phyloP scores from a whole-genome alignment of 169 alveolate species.

The Blepharisma undulans region DNA sequence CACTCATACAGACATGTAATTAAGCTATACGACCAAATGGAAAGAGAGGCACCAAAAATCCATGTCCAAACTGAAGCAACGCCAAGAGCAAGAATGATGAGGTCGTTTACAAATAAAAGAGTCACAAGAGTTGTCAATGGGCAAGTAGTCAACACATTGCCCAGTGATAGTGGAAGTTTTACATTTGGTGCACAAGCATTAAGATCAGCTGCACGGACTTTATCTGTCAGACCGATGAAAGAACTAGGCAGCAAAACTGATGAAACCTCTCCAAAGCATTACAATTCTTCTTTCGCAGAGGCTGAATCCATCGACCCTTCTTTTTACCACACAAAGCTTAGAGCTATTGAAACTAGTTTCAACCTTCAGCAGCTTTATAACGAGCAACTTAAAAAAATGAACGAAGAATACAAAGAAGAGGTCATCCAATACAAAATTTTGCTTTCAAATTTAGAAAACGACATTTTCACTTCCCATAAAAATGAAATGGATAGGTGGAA shows the following conservation, averaged over 20 bases:
- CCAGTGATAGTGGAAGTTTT: not conserved
- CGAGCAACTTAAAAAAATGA: not conserved
- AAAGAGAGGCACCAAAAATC: not conserved
- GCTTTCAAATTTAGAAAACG: not conserved
- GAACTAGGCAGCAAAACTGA: not conserved
- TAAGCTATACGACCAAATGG: not conserved
- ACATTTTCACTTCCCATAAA: not conserved
- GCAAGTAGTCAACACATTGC: not conserved
- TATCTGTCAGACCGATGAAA: not conserved
- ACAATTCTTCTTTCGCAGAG: not conserved
- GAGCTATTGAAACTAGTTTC: not conserved
- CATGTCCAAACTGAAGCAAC: not conserved
- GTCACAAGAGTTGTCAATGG: not conserved
- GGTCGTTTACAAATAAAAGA: not conserved
- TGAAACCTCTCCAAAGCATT: not conserved
- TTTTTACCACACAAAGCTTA: not conserved
- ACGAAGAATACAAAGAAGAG: not conserved
- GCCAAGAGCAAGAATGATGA: not conserved
- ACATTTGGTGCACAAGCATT: not conserved
- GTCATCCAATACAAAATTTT: not conserved
- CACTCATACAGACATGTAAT: not conserved
- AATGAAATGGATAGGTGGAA: conserved; percentile 2
- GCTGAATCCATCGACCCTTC: not conserved
- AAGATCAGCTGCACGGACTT: not conserved
- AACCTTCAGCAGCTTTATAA: not conserved